A percentile compares a stretch with the other conserved stretches of the same genome.
Conservation (phyloP, 176 grass and related monocot species). For the Rhynchospora pubera region DNA sequence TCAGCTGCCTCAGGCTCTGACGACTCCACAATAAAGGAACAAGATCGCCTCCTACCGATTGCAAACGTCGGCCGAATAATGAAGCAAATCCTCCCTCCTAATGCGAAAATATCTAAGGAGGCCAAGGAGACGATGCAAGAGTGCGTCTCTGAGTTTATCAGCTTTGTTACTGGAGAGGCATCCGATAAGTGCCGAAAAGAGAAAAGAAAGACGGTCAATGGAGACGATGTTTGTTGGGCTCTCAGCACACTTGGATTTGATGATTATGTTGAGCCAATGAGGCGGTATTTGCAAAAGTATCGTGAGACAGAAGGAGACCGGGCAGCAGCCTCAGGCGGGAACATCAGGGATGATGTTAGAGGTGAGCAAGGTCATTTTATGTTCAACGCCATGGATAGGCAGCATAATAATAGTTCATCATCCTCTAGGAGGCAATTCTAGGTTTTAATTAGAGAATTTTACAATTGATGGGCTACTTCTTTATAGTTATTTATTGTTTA, state of each 20-base stretch:
- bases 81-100: slow-evolving; percentile 78
- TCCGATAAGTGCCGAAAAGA: slow-evolving; percentile 83
- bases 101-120: slow-evolving; percentile 88
- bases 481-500: background rate
- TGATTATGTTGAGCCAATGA: slow-evolving; percentile 76
- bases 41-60: slow-evolving; percentile 80
- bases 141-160: slow-evolving; percentile 86
- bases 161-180: slow-evolving; percentile 80
- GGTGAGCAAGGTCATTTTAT: slow-evolving; percentile 53
- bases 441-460: background rate
- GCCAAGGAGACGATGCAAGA: slow-evolving; percentile 93
- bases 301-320: slow-evolving; percentile 59
- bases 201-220: slow-evolving; percentile 89
- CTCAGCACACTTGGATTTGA: slow-evolving; percentile 67
- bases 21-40: slow-evolving; percentile 52
- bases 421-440: slow-evolving; percentile 44
- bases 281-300: slow-evolving; percentile 63
- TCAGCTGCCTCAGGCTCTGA: background rate
- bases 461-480: background rate
- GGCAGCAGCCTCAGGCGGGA: slow-evolving; percentile 36
- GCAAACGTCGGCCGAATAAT: slow-evolving; percentile 82
- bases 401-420: slow-evolving; percentile 30
- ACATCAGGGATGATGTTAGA: slow-evolving; percentile 11
- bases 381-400: slow-evolving; percentile 53
- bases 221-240: slow-evolving; percentile 83